Conservation (phyloP, 75 land plant species). For the Ceratopteris richardii region DNA sequence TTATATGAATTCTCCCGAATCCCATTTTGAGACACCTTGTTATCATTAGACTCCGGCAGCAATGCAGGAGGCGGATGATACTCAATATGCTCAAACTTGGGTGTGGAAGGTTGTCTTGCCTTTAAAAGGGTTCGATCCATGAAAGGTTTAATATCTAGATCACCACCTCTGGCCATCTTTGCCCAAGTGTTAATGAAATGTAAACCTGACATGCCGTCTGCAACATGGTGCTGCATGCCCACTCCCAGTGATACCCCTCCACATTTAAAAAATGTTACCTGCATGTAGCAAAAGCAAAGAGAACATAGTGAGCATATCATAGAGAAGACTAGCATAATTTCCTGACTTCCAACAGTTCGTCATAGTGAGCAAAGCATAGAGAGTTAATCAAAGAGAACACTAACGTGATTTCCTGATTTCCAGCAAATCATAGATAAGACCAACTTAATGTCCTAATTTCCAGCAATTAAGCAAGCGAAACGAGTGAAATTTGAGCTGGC, state of each 20-base stretch:
- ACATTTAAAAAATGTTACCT: conserved; percentile 74
- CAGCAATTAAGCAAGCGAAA: too few species aligned
- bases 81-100: conserved; percentile 58
- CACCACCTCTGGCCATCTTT: conserved; percentile 30
- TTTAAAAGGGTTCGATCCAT: conserved; percentile 65
- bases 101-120: conserved; percentile 59
- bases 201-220: conserved; percentile 64
- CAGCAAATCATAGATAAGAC: too few species aligned
- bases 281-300: neutral
- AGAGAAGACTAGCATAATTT: too few species aligned
- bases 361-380: too few species aligned
- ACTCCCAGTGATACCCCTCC: conserved; percentile 81
- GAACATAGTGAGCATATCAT: neutral
- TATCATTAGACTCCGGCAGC: conserved; percentile 3
- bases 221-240: conserved; percentile 78
- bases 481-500: too few species aligned
- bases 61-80: conserved; percentile 3
- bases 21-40: neutral
- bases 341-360: too few species aligned
- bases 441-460: too few species aligned
- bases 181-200: conserved; percentile 79
- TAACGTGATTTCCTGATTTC: too few species aligned
- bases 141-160: conserved; percentile 24
- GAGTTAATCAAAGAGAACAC: too few species aligned
- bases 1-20: too few species aligned